Conservation (phyloP, 139 green algal species). For the Pycnococcus provasolii region DNA sequence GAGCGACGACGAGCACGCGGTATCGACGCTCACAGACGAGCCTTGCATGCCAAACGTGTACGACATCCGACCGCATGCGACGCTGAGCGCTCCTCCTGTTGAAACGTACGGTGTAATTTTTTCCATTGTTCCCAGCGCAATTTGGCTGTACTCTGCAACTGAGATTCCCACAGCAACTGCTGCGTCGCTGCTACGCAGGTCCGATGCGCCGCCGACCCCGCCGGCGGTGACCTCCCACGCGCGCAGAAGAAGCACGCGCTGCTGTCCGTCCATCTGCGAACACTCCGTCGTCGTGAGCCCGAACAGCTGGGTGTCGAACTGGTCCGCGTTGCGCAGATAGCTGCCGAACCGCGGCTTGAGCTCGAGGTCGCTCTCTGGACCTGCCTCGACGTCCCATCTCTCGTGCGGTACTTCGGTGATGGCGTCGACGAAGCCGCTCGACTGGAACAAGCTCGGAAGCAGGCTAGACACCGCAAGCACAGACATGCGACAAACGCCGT, state of each 20-base stretch:
- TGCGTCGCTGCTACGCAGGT: not conserved
- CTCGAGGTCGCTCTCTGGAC: not conserved
- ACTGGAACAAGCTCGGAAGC: too few species aligned
- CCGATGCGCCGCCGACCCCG: not conserved
- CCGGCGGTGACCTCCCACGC: not conserved
- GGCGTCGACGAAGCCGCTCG: not conserved
- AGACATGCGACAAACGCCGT: not conserved
- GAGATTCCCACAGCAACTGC: slow-evolving; percentile 21
- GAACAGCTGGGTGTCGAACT: slow-evolving; percentile 47
- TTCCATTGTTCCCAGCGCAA: not conserved
- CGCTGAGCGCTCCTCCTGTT: slow-evolving; percentile 33
- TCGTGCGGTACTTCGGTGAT: slow-evolving; percentile 26
- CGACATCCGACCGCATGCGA: slow-evolving; percentile 42
- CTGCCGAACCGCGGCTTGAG: slow-evolving; percentile 39
- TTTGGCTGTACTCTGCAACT: slow-evolving; percentile 18
- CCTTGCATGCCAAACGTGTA: slow-evolving; percentile 39
- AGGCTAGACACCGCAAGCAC: not conserved
- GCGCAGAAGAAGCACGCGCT: slow-evolving; percentile 51
- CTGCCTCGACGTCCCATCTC: slow-evolving; percentile 39
- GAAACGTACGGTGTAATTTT: not conserved
- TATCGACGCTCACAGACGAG: slow-evolving; percentile 39
- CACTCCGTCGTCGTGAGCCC: slow-evolving; percentile 47
- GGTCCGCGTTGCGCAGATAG: slow-evolving; percentile 48
- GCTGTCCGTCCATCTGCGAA: slow-evolving; percentile 63
- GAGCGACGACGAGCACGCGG: slow-evolving; percentile 76